Evolutionary conservation across 202 grass and related monocot genomes (phyloP).

Genomic region (Bolboschoenoplectus hybrid): DNA sequence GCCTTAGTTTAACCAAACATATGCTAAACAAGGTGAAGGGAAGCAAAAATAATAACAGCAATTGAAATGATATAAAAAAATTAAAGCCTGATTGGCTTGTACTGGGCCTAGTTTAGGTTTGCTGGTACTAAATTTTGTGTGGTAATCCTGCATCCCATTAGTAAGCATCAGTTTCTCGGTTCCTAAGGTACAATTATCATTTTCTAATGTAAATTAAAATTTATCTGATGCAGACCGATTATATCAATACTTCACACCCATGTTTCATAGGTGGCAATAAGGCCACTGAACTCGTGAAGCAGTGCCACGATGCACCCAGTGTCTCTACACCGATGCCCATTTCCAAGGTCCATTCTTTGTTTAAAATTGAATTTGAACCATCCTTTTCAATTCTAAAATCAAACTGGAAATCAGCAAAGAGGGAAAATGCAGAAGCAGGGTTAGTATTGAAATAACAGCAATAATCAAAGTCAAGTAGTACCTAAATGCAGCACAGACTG

Average conservation of each 20-base stretch:
- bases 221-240: slow-evolving; percentile 71
- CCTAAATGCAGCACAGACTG: background rate
- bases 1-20: background rate
- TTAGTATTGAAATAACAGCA: background rate
- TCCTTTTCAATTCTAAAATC: slow-evolving; percentile 20
- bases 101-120: background rate
- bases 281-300: slow-evolving; percentile 77
- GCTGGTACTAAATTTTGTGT: background rate
- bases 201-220: slow-evolving; percentile 26
- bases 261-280: slow-evolving; percentile 83
- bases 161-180: slow-evolving; percentile 7
- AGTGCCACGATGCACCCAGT: slow-evolving; percentile 54
- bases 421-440: background rate
- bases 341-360: slow-evolving; percentile 59
- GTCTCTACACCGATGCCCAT: slow-evolving; percentile 38
- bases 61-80: background rate
- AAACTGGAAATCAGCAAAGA: background rate
- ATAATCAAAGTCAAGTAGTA: slow-evolving; percentile 18
- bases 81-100: background rate
- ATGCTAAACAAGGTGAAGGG: background rate
- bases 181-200: slow-evolving; percentile 32
- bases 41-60: background rate
- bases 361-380: slow-evolving; percentile 24
- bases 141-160: slow-evolving; percentile 1
- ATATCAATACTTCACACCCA: slow-evolving; percentile 94